Base-by-base conservation (phyloP, 305 asterid species). In the Ilex paraguariensis region DNA sequence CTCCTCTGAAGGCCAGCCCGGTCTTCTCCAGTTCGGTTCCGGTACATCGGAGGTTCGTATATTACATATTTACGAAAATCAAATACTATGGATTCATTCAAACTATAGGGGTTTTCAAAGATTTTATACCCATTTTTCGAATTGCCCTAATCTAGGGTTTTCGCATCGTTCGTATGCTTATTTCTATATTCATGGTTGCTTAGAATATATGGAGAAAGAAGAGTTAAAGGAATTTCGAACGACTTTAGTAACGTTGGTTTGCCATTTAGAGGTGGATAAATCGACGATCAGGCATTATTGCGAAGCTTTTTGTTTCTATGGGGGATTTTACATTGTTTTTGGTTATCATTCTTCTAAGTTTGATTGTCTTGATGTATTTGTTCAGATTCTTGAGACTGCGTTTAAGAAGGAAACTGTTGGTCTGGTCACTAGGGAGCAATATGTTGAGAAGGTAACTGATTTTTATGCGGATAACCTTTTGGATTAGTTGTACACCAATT, bases 401-500 rank as follows among this genome's bases (percentile, higher is more conserved):
- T 89, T 92, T 76, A 92, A 92, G 86, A 89, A 89, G 84, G 98
- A 92, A 81, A 92, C 98, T 13, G 98, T 92, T 71, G 98, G 98
- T 65, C 77, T 92, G 78, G 98, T 92, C 53, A 84, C 94, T 16
- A 84, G 97, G 73, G 98, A 92, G 66, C 82, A 92, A 72, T 92
- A 92, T 63, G 98, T 89, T 68, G 98, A 92, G 82, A 92, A 89
- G 96, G 98, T 91, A 70, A 3, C 59, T 63, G 17, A 1, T 14
- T 52, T 5, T 52, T 52, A 13, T 68, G 31, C 56, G 14, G 4
- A 42, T 46, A 13, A 57, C 15, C 31, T 44, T 54, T 12, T n/a
- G 12, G 2, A 36, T 32, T 71, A 65, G 53, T 68, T 46, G 54
- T 36, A 4, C 42, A 36, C 42, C 42, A 36, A 36, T 4, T 36